A percentile compares a stretch with the other conserved stretches of the same genome.
Evolutionary conservation across 257 asterid species (phyloP).

Genomic region (Linaria vulgaris): DNA sequence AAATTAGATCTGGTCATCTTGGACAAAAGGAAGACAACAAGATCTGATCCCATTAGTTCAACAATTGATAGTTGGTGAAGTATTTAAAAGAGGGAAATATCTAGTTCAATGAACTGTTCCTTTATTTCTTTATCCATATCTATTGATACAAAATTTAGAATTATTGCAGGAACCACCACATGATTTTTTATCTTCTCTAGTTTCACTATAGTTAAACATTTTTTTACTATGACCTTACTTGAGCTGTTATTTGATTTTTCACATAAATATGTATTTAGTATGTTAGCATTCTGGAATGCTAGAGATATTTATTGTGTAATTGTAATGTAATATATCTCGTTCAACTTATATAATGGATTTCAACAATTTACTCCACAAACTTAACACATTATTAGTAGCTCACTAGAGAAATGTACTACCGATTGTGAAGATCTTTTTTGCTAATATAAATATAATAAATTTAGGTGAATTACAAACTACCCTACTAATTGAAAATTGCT

Average conservation of each 20-base stretch:
- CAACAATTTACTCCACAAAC: too few relatives aligned
- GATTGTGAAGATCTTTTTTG: neutral
- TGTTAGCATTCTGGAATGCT: too few relatives aligned
- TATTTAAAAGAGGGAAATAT: conserved; percentile 12
- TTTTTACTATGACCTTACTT: neutral
- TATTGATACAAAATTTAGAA: neutral
- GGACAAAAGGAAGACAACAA: conserved; percentile 32
- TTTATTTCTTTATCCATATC: neutral
- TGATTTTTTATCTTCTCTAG: neutral
- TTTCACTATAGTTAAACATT: neutral
- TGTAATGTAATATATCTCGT: too few relatives aligned
- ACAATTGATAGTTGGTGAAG: conserved; percentile 27
- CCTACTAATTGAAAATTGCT: too few relatives aligned
- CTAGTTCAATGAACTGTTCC: conserved; percentile 1
- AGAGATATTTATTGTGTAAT: too few relatives aligned
- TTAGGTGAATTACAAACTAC: neutral
- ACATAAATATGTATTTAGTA: too few relatives aligned
- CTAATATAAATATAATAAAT: neutral
- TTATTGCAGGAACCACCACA: neutral
- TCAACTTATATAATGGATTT: too few relatives aligned
- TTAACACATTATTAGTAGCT: too few relatives aligned
- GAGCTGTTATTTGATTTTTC: neutral
- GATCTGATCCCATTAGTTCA: conserved; percentile 33
- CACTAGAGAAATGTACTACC: too few relatives aligned
- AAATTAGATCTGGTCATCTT: conserved; percentile 21